A percentile compares a stretch with the other conserved stretches of the same genome.
Conservation (phyloP, 1,139 yeast genomes). For the Kluyveromyces sp. region DNA sequence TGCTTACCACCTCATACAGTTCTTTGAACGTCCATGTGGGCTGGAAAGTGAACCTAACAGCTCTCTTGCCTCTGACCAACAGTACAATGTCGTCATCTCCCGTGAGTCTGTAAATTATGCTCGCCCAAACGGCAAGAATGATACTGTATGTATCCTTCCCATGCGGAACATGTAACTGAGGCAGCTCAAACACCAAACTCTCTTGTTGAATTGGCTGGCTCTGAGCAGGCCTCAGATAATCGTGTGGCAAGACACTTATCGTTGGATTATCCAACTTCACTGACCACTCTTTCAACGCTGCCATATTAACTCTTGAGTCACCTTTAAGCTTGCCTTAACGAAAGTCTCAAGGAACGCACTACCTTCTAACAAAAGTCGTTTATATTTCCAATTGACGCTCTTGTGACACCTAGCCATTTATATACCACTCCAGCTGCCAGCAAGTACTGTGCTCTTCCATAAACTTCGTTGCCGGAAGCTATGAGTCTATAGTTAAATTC, state of each 20-base stretch:
- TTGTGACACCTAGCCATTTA: too few relatives aligned
- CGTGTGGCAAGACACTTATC: slow-evolving; percentile 80
- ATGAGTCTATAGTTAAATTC: slow-evolving; percentile 2
- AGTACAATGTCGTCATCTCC: slow-evolving; percentile 93
- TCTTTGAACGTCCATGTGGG: slow-evolving; percentile 49
- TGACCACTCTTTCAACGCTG: slow-evolving; percentile 50
- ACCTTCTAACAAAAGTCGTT: too few relatives aligned
- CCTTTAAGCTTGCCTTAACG: too few relatives aligned
- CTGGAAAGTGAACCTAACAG: slow-evolving; percentile 53
- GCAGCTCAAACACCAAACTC: slow-evolving; percentile 38
- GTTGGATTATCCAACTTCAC: slow-evolving; percentile 71
- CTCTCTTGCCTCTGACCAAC: slow-evolving; percentile 53
- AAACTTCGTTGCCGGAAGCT: neutral
- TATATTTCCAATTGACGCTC: too few relatives aligned
- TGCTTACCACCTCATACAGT: slow-evolving; percentile 30
- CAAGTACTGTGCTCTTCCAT: neutral
- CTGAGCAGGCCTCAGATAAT: slow-evolving; percentile 72
- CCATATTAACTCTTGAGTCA: neutral
- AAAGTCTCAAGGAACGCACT: too few relatives aligned
- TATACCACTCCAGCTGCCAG: neutral
- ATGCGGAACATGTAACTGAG: slow-evolving; percentile 26
- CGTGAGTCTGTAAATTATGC: slow-evolving; percentile 69
- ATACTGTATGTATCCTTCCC: slow-evolving; percentile 39
- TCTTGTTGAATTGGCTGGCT: slow-evolving; percentile 61
- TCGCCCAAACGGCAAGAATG: slow-evolving; percentile 64